phyloP scores from a whole-genome alignment of 2,329 filamentous ascomycete genomes.

The Xylaria sp. region DNA sequence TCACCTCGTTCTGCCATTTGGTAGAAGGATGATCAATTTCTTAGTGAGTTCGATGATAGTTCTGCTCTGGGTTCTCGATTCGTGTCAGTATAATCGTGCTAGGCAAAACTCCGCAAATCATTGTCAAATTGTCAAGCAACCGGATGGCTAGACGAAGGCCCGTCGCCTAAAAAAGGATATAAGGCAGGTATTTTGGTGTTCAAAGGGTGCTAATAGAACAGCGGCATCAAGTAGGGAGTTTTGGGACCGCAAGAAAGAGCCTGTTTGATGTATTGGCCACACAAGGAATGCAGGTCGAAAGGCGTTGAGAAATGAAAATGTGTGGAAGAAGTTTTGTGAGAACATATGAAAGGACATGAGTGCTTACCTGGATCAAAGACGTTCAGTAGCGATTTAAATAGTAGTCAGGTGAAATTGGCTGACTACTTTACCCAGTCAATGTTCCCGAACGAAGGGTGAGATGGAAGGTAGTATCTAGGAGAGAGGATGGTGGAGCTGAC shows the following conservation, averaged over 20 bases:
- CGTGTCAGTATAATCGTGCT: neutral
- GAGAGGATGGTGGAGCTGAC: neutral
- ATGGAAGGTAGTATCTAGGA: neutral
- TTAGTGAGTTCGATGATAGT: neutral
- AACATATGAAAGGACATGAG: neutral
- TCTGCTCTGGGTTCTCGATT: neutral
- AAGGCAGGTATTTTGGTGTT: neutral
- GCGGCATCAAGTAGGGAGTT: neutral
- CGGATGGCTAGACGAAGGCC: neutral
- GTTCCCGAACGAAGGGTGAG: neutral
- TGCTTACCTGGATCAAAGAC: neutral
- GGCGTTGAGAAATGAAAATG: neutral
- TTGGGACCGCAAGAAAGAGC: neutral
- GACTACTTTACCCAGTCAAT: neutral
- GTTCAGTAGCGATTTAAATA: neutral
- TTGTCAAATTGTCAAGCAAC: neutral
- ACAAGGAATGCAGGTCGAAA: neutral
- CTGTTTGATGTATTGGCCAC: neutral
- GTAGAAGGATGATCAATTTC: neutral
- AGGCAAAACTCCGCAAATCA: neutral
- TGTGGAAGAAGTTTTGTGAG: neutral
- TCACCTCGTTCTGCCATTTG: conserved; percentile 31
- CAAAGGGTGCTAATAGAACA: neutral
- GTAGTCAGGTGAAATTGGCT: neutral
- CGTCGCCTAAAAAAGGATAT: neutral